Percentiles rank a stretch among this genome's conserved stretches.
Conservation (phyloP, 768 basidiomycete genomes). For the Rhizopogon vulgaris region DNA sequence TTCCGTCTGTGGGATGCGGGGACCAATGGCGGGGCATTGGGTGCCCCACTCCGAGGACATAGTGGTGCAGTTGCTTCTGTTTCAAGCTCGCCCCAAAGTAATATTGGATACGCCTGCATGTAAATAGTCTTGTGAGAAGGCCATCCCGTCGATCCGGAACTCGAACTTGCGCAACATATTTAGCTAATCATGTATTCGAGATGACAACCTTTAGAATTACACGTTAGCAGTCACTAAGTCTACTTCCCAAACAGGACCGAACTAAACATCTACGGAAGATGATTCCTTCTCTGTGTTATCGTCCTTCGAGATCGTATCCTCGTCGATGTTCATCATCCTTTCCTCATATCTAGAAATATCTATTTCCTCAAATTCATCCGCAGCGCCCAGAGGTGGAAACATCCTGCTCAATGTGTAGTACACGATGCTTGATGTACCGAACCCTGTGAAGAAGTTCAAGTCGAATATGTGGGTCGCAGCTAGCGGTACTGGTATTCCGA, state of each 20-base stretch:
- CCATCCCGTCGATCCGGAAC: too few species aligned
- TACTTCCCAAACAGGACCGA: not conserved
- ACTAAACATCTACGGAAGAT: not conserved
- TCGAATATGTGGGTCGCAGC: slow-evolving; percentile 65
- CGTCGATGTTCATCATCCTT: not conserved
- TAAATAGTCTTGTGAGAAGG: too few species aligned
- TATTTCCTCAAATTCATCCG: slow-evolving; percentile 43
- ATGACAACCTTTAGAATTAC: too few species aligned
- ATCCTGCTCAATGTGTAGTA: slow-evolving; percentile 50
- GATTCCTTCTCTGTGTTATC: not conserved
- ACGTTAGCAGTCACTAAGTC: too few species aligned
- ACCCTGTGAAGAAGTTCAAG: slow-evolving; percentile 76
- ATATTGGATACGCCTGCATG: too few species aligned
- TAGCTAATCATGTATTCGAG: too few species aligned
- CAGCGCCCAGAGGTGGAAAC: slow-evolving; percentile 48
- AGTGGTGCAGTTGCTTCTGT: too few species aligned
- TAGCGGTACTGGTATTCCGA: slow-evolving; percentile 51
- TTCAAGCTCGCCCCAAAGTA: too few species aligned
- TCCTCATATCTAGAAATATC: slow-evolving; percentile 33
- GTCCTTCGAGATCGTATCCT: slow-evolving; percentile 1
- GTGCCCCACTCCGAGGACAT: too few species aligned
- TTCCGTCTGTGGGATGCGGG: too few species aligned
- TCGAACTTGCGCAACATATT: too few species aligned
- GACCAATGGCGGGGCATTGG: too few species aligned
- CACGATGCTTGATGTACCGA: slow-evolving; percentile 53